These are phyloP conservation scores for Globisporangium nunn DNA, from an alignment of 352 stramenopile species.

Conservation along the genomic window DNA sequence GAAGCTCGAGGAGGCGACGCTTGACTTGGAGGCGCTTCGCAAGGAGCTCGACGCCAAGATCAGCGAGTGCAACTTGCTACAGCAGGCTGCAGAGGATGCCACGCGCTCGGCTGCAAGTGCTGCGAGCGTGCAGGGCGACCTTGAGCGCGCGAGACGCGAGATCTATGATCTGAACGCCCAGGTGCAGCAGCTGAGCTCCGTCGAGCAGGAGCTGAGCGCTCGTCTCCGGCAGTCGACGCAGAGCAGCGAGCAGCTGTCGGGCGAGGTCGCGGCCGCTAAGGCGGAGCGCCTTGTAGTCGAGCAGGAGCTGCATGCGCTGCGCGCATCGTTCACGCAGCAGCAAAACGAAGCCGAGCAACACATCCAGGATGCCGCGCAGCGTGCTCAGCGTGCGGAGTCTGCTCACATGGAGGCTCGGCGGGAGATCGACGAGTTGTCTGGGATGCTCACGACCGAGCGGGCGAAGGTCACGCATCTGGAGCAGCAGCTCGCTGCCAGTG, in stretches of 20 bases:
- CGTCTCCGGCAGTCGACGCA: constrained; percentile 21
- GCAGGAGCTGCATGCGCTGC: constrained; percentile 22
- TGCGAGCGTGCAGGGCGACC: constrained; percentile 20
- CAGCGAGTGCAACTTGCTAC: constrained; percentile 17
- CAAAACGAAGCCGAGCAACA: constrained; percentile 6
- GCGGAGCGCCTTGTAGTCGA: constrained; percentile 23
- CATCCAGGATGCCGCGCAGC: constrained; percentile 8
- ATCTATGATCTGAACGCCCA: constrained; percentile 27
- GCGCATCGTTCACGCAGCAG: constrained; percentile 21
- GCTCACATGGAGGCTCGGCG: constrained; percentile 32
- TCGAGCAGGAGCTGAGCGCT: constrained; percentile 32
- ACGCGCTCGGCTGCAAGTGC: constrained; percentile 17
- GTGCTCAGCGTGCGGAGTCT: constrained; percentile 21
- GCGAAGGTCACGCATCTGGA: constrained; percentile 33
- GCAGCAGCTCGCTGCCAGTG: constrained; percentile 30
- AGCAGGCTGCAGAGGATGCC: constrained; percentile 12
- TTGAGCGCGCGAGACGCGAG: constrained; percentile 28
- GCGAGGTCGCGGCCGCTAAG: constrained; percentile 17
- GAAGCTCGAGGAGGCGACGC: constrained; percentile 45
- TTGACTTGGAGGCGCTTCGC: constrained; percentile 30
- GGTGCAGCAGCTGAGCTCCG: constrained; percentile 25
- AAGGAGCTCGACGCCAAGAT: constrained; percentile 22
- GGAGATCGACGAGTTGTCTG: constrained; percentile 42
- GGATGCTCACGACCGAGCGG: constrained; percentile 34
- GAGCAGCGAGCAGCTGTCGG: constrained; percentile 21